These are phyloP conservation scores for Berkeleyomyces rouxiae DNA, from an alignment of 2,329 filamentous ascomycete species.

Conservation along the genomic window DNA sequence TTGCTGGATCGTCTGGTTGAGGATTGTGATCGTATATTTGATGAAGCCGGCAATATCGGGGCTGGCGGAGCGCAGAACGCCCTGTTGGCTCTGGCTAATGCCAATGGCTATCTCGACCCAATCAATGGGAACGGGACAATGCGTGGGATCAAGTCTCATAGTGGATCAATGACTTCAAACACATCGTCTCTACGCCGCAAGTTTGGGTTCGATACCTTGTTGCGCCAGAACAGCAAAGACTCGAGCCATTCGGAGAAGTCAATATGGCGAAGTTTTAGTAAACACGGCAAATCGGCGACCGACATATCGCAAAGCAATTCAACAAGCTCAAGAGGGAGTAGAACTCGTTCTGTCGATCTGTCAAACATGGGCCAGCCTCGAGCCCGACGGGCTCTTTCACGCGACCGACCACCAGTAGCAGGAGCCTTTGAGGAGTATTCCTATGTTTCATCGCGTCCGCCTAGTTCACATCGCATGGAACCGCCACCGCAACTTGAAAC, in stretches of 20 bases:
- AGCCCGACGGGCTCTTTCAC: conserved; percentile 34
- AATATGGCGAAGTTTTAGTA: conserved; percentile 78
- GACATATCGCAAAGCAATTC: conserved; percentile 13
- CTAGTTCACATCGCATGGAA: conserved; percentile 39
- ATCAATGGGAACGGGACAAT: conserved; percentile 27
- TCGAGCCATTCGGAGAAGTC: conserved; percentile 26
- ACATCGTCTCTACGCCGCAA: conserved; percentile 71
- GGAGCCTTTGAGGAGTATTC: conserved; percentile 43
- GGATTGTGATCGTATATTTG: conserved; percentile 78
- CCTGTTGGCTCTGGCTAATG: conserved; percentile 17
- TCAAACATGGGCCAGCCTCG: conserved; percentile 17
- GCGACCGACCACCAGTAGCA: conserved; percentile 43
- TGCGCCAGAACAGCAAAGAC: conserved; percentile 60
- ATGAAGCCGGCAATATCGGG: conserved; percentile 28
- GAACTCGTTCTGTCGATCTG: conserved; percentile 65
- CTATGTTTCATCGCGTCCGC: conserved; percentile 25
- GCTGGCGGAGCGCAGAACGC: conserved; percentile 13
- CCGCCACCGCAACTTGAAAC: conserved; percentile 34
- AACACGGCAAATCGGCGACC: conserved; percentile 23
- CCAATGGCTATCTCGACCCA: conserved; percentile 36
- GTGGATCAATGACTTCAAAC: conserved; percentile 68
- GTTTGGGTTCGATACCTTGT: conserved; percentile 61
- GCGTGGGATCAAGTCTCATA: conserved; percentile 44
- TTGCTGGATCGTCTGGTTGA: conserved; percentile 77
- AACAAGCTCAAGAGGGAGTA: conserved; percentile 22